phyloP scores from a whole-genome alignment of 257 asterid species.

The Solanum arcanum region DNA sequence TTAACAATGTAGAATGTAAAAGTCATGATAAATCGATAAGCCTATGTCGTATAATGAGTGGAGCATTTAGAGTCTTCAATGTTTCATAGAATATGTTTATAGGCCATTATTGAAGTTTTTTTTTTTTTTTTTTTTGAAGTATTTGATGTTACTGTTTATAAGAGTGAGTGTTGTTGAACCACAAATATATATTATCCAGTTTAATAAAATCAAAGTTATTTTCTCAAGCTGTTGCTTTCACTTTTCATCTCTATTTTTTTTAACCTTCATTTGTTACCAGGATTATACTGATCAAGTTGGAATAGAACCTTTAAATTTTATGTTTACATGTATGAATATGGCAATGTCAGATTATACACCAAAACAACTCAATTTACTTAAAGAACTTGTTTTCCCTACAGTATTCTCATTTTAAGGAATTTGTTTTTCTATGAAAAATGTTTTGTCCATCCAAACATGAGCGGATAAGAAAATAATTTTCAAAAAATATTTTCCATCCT shows the following conservation, averaged over 20 bases:
- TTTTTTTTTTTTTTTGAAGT: not conserved
- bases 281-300: not conserved
- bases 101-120: not conserved
- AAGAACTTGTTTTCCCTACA: not conserved
- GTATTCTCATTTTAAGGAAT: not conserved
- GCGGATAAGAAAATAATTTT: not conserved
- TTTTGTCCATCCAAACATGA: not conserved
- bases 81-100: slow-evolving; percentile 1
- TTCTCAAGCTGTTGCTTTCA: not conserved
- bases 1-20: not conserved
- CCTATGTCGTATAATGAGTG: not conserved
- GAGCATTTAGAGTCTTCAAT: not conserved
- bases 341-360: not conserved
- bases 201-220: not conserved
- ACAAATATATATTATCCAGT: not conserved
- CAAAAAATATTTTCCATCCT: not conserved
- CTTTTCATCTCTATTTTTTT: not conserved
- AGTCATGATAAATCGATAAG: not conserved
- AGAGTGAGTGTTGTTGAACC: not conserved
- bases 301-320: not conserved
- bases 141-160: not conserved
- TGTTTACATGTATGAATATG: not conserved
- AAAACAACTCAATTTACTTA: no score
- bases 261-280: not conserved
- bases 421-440: not conserved